phyloP scores from a whole-genome alignment of 225 moss, liverwort and hornwort genomes.

The Climacium dendroides region DNA sequence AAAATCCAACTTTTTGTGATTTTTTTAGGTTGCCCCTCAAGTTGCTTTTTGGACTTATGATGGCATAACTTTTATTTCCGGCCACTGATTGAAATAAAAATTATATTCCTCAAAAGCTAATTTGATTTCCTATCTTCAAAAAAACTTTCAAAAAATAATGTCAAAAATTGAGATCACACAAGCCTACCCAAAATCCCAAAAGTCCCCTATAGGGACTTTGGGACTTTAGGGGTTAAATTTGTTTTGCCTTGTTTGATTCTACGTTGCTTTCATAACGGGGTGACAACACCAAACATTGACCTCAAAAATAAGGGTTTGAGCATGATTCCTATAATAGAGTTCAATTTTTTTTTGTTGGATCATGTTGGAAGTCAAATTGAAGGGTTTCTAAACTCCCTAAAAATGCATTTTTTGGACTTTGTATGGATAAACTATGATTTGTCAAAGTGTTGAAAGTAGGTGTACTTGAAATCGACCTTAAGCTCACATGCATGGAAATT shows the following conservation, averaged over 20 bases:
- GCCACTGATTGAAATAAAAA: too few species aligned
- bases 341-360: fast-evolving
- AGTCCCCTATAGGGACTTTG: too few species aligned
- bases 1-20: too few species aligned
- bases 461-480: fast-evolving
- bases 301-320: neutral
- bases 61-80: too few species aligned
- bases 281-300: neutral
- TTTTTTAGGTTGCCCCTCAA: too few species aligned
- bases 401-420: neutral
- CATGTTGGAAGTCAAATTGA: neutral
- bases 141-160: too few species aligned
- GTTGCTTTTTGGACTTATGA: too few species aligned
- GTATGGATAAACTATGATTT: neutral
- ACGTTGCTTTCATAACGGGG: neutral
- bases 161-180: too few species aligned
- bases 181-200: too few species aligned
- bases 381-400: fast-evolving
- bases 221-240: neutral
- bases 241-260: neutral
- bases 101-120: too few species aligned
- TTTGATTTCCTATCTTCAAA: too few species aligned
- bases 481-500: neutral
- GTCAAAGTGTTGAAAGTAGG: neutral
- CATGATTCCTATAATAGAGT: fast-evolving